Conservation (phyloP, 2,329 filamentous ascomycete genomes). For the Akanthomyces dipterigenus region DNA sequence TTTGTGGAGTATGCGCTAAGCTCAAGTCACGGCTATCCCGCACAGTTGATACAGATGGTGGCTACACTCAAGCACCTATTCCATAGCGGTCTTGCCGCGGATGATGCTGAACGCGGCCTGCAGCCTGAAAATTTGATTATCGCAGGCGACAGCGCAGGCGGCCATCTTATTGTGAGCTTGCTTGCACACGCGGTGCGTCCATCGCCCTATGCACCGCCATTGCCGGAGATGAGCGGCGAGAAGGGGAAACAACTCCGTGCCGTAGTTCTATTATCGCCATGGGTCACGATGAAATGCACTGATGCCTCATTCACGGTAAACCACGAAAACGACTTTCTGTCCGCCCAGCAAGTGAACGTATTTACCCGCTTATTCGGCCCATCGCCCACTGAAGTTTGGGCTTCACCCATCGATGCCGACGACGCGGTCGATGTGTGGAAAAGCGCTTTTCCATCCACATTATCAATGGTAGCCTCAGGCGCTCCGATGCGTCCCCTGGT, state of each 20-base stretch:
- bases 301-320: background rate
- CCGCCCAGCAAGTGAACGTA: background rate
- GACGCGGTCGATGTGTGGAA: background rate
- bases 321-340: background rate
- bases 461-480: no score
- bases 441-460: background rate
- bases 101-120: background rate
- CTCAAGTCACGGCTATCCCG: background rate
- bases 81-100: background rate
- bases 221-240: background rate
- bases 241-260: background rate
- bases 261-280: background rate
- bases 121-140: background rate
- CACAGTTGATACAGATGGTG: background rate
- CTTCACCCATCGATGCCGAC: background rate
- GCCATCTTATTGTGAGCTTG: background rate
- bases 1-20: background rate
- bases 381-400: background rate
- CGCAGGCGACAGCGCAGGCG: background rate
- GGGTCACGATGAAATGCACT: background rate
- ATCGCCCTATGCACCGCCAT: background rate
- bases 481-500: background rate
- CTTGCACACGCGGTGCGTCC: background rate
- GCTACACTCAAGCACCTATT: background rate
- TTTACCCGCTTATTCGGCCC: background rate